These are phyloP conservation scores for Lyophyllum shimeji DNA, from an alignment of 768 basidiomycete genomes.

Conservation along the genomic window DNA sequence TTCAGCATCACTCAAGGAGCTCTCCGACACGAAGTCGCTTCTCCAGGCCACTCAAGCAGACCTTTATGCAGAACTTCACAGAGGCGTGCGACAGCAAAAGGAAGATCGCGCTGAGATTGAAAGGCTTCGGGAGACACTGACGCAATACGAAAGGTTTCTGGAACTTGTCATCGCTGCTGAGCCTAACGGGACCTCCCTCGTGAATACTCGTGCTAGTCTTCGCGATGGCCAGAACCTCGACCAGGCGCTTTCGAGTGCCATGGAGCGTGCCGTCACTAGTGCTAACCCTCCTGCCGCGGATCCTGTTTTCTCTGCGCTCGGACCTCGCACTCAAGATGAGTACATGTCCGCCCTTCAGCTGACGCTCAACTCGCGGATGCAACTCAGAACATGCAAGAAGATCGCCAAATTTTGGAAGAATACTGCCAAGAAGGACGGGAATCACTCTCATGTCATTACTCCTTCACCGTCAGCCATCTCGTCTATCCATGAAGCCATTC, in stretches of 20 bases:
- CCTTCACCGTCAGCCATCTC: conserved; percentile 41
- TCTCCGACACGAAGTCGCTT: conserved; percentile 7
- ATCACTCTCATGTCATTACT: conserved; percentile 28
- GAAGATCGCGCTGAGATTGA: conserved; percentile 8
- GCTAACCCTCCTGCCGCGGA: not conserved
- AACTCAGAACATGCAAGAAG: conserved; percentile 46
- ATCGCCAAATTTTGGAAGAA: conserved; percentile 45
- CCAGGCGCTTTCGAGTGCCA: conserved; percentile 9
- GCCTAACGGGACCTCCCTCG: not conserved
- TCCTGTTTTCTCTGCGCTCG: conserved; percentile 17
- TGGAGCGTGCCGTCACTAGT: conserved; percentile 4
- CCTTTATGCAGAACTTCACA: conserved; percentile 16
- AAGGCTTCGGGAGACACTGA: conserved; percentile 7
- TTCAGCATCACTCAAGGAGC: conserved; percentile 2
- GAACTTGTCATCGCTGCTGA: conserved; percentile 2
- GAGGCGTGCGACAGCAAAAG: conserved; percentile 8
- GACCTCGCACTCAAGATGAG: conserved; percentile 36
- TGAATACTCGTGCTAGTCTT: not conserved
- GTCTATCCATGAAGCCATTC: conserved; percentile 31
- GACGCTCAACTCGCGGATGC: conserved; percentile 42
- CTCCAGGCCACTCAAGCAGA: conserved; percentile 15
- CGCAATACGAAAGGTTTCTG: conserved; percentile 7
- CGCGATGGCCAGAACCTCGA: conserved; percentile 2
- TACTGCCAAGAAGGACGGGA: conserved; percentile 31
- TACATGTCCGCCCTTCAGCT: conserved; percentile 47